Percentiles rank a stretch among this genome's conserved stretches.
Conservation (phyloP, 169 alveolate genomes). For the Eimeria sp. region DNA sequence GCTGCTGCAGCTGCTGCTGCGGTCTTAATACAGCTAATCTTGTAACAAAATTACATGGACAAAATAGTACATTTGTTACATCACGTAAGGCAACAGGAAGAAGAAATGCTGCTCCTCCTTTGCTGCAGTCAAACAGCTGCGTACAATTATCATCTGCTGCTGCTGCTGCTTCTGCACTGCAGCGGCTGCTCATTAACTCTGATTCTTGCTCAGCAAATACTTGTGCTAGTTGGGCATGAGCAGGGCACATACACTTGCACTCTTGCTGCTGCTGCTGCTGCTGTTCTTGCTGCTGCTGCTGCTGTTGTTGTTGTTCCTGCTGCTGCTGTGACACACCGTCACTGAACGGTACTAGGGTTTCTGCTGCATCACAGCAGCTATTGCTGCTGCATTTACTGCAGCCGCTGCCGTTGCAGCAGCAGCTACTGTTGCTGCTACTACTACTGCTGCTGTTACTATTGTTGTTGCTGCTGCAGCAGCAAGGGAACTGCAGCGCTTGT, state of each 20-base stretch:
- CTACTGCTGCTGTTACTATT: neutral
- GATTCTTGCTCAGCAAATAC: conserved; percentile 3
- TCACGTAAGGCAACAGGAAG: conserved; percentile 41
- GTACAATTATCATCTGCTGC: conserved; percentile 40
- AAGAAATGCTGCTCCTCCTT: conserved; percentile 36
- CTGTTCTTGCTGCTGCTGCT: conserved; percentile 11
- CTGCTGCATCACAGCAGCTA: neutral
- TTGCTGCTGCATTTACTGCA: neutral
- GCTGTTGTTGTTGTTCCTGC: neutral
- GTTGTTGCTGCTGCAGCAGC: conserved; percentile 69
- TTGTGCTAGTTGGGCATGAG: conserved; percentile 2
- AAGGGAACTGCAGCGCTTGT: conserved; percentile 3
- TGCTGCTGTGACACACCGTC: neutral
- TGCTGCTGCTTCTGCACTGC: conserved; percentile 60
- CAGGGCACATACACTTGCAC: neutral
- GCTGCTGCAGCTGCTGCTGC: conserved; percentile 39
- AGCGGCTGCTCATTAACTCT: neutral
- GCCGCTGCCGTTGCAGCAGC: neutral
- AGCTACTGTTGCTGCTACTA: conserved; percentile 21
- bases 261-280: conserved; percentile 23
- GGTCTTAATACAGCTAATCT: conserved; percentile 61
- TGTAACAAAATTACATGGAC: conserved; percentile 79
- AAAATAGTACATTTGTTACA: conserved; percentile 30
- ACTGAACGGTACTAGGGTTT: too few species aligned
- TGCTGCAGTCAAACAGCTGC: conserved; percentile 34